Base-by-base conservation (phyloP, 176 grass and related monocot species). In the Luzula sylvatica region DNA sequence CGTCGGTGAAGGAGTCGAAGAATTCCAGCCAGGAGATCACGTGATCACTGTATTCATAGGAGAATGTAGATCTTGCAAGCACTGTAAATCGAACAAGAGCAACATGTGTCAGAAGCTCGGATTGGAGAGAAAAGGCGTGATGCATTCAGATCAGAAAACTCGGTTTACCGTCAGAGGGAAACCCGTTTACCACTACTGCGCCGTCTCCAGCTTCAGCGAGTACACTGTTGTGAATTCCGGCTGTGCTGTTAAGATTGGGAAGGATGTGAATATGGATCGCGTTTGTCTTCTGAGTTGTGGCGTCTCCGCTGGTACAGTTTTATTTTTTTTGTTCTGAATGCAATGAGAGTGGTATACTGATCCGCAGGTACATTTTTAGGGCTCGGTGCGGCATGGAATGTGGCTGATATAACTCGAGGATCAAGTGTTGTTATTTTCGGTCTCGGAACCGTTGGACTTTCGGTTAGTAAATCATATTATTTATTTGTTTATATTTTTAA, bases 101-200 rank as follows among this genome's bases (percentile, higher is more conserved):
- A 95, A 95, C 67, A 88, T 95, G 67, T 95, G 89, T 80, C 83
- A 82, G 79, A 95, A 73, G 20, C 83, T 95, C 14, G 89, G 83
- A 9, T 39, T 95, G 74, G 89, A 88, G 58, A 84, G 83, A 60
- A 95, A 26, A 40, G 89, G 83, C 5, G 74, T 95, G 52, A 95
- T 95, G 80, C 90, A 95, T 74, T 82, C 47, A 9, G 90, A 95
- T 52, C 80, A 88, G 62, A 88, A 28, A 61, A 95, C 90, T 50
- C 80, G 90, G 23, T 95, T 95, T 58, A 72, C 70, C 0, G 46
- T 82, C 44, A 72, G 77, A 40, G 83, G 90, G 48, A 70, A 66
- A 50, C 74, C 84, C 2, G 67, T 65, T 38, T 95, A 79, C 46
- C 80, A 95, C 52, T 95, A 95, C 27, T 88, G 80, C 38, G 83